Evolutionary conservation across 495 filamentous ascomycete species (phyloP).

Genomic region (Hypoxylon intermedium): DNA sequence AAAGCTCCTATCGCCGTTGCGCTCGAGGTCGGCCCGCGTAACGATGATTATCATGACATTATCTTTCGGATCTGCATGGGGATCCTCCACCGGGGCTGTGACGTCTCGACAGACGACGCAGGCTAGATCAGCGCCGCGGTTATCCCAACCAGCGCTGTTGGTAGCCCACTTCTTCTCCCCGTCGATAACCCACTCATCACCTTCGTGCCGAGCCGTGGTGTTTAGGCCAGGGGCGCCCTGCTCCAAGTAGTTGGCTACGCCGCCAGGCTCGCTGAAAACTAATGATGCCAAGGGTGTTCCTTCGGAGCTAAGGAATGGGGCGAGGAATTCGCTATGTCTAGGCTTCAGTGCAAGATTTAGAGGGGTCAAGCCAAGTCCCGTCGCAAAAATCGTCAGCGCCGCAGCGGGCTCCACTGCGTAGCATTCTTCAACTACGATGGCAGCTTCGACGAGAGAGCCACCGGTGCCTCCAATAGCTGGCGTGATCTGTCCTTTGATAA

Average conservation of each 20-base stretch:
- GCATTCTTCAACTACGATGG: constrained; percentile 61
- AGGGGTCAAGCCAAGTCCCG: constrained; percentile 58
- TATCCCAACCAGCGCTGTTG: constrained; percentile 62
- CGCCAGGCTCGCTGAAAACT: constrained; percentile 59
- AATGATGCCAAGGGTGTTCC: constrained; percentile 58
- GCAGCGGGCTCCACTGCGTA: constrained; percentile 57
- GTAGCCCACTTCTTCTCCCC: constrained; percentile 67
- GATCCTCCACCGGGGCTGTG: constrained; percentile 33
- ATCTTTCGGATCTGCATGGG: constrained; percentile 43
- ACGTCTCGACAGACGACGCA: constrained; percentile 60
- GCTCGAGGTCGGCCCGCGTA: constrained; percentile 52
- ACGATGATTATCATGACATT: constrained; percentile 58
- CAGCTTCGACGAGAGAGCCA: constrained; percentile 53
- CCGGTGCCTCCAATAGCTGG: constrained; percentile 52
- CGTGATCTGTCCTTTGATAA: constrained; percentile 59
- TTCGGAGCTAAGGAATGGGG: constrained; percentile 55
- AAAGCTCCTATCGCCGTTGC: constrained; percentile 49
- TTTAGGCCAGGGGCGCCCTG: constrained; percentile 55
- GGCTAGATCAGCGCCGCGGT: constrained; percentile 57
- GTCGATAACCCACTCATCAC: constrained; percentile 61
- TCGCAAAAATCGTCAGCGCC: constrained; percentile 60
- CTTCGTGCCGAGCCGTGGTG: constrained; percentile 58
- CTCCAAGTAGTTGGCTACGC: constrained; percentile 61
- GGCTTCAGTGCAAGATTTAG: constrained; percentile 52
- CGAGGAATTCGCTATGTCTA: constrained; percentile 54